These are phyloP conservation scores for Beauveria caledonica DNA, from an alignment of 2,329 filamentous ascomycete species.

Conservation along the genomic window DNA sequence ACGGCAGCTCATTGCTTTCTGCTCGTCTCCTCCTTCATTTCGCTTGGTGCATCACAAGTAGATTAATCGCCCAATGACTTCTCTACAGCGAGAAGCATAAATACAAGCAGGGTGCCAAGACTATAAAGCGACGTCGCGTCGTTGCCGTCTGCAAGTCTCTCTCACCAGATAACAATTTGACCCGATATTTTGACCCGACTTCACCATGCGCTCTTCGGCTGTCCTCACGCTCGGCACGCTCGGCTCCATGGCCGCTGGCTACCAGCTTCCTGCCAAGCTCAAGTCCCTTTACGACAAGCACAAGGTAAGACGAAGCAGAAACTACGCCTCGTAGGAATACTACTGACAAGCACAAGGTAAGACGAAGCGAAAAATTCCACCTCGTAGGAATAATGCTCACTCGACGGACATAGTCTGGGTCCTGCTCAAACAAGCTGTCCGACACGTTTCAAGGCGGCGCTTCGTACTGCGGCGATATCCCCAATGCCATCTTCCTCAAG, in stretches of 20 bases:
- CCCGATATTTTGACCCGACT: neutral
- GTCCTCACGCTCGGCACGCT: constrained; percentile 9
- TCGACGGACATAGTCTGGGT: neutral
- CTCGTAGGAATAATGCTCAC: neutral
- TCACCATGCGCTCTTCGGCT: constrained; percentile 12
- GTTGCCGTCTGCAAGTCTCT: neutral
- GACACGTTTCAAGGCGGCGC: neutral
- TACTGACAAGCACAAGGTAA: constrained; percentile 14
- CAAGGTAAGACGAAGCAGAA: constrained; percentile 7
- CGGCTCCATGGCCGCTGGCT: constrained; percentile 10
- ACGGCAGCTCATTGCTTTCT: too few species aligned
- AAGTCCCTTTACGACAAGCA: constrained; percentile 14
- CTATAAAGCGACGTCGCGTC: neutral
- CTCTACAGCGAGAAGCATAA: neutral
- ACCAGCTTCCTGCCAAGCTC: constrained; percentile 13
- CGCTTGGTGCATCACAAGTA: neutral
- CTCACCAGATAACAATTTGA: neutral
- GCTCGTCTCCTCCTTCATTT: neutral
- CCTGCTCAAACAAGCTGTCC: constrained; percentile 5
- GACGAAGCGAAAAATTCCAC: neutral
- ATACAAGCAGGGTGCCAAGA: neutral
- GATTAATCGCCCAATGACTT: neutral
- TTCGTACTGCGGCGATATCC: constrained; percentile 10
- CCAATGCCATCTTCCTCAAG: constrained; percentile 34
- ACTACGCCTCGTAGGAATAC: too few species aligned